phyloP scores from a whole-genome alignment of 1,284 basidiomycete genomes.

The Moesziomyces antarcticus region DNA sequence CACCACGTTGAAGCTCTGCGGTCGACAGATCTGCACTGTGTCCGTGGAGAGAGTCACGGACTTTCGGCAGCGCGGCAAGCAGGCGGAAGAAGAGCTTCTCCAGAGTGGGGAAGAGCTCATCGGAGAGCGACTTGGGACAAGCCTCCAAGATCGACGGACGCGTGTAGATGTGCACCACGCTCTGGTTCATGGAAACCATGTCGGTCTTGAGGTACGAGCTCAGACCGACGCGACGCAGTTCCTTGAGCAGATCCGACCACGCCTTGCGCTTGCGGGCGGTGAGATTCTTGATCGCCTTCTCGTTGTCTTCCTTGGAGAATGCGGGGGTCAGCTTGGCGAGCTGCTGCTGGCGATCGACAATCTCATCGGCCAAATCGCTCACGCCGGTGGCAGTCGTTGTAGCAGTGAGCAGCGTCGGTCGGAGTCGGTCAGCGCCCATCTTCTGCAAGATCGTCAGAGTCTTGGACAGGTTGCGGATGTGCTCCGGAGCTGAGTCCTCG shows the following conservation, averaged over 20 bases:
- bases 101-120: conserved; percentile 69
- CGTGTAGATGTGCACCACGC: conserved; percentile 77
- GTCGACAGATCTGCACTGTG: conserved; percentile 87
- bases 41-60: conserved; percentile 75
- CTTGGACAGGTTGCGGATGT: conserved; percentile 46
- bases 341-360: conserved; percentile 77
- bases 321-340: conserved; percentile 70
- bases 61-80: conserved; percentile 75
- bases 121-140: conserved; percentile 35
- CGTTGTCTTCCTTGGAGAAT: conserved; percentile 68
- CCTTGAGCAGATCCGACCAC: conserved; percentile 89
- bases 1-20: conserved; percentile 83
- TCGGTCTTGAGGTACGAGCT: conserved; percentile 71
- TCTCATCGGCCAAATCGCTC: conserved; percentile 78
- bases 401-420: conserved; percentile 35
- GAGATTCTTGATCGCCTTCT: conserved; percentile 81
- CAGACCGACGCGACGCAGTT: conserved; percentile 84
- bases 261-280: conserved; percentile 86
- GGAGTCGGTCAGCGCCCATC: conserved; percentile 34
- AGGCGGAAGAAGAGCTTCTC: conserved; percentile 82
- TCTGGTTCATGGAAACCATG: conserved; percentile 75
- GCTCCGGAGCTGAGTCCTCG: conserved; percentile 29
- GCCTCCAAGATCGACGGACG: conserved; percentile 59
- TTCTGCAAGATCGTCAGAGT: conserved; percentile 46
- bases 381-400: conserved; percentile 63